Evolutionary conservation across 768 basidiomycete genomes (phyloP).

Genomic region (Kwoniella sp.): DNA sequence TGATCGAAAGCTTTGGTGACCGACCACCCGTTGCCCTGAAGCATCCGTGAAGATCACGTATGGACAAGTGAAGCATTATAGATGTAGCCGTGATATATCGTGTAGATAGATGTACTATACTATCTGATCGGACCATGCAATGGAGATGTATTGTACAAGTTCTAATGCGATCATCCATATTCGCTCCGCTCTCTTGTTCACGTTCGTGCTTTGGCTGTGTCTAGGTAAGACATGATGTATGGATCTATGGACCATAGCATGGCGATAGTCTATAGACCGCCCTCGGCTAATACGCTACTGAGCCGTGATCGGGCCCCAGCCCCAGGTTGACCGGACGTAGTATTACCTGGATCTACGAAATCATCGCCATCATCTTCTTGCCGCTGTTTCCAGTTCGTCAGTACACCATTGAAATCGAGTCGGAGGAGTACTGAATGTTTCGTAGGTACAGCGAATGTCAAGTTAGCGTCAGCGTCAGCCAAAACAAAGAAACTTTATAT

Average conservation of each 20-base stretch:
- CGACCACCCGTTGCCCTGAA: conserved; percentile 22
- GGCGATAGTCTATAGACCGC: conserved; percentile 23
- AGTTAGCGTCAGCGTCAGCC: not conserved
- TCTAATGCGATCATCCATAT: too few relatives aligned
- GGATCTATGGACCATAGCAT: too few relatives aligned
- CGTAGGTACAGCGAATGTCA: not conserved
- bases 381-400: conserved; percentile 31
- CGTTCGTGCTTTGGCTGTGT: too few relatives aligned
- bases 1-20: conserved; percentile 33
- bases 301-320: conserved; percentile 3
- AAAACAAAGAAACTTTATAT: too few relatives aligned
- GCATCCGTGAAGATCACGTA: conserved; percentile 8
- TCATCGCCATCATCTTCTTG: conserved; percentile 26
- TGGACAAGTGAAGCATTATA: too few relatives aligned
- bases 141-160: too few relatives aligned
- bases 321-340: too few relatives aligned
- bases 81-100: too few relatives aligned
- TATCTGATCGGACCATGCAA: too few relatives aligned
- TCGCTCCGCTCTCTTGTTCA: too few relatives aligned
- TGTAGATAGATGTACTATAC: too few relatives aligned
- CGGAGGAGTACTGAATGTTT: conserved; percentile 63
- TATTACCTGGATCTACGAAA: not conserved
- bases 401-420: conserved; percentile 70
- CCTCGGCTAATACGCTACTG: conserved; percentile 30
- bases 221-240: too few relatives aligned